Conservation (phyloP, 2,329 filamentous ascomycete genomes). For the Diplocarpon mali region DNA sequence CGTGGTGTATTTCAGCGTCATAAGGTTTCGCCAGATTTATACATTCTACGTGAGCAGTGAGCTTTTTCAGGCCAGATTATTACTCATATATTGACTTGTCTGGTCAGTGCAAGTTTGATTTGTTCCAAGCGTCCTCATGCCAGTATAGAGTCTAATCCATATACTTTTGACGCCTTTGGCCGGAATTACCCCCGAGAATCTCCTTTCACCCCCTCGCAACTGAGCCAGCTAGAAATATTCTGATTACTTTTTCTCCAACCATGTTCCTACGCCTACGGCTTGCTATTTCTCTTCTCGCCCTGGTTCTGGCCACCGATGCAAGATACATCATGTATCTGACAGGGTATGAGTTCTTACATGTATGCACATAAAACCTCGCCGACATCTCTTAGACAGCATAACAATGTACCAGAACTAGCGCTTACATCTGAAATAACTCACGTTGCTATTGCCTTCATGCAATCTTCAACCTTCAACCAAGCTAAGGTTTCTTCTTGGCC, state of each 20-base stretch:
- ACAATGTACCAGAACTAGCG: slow-evolving; percentile 22
- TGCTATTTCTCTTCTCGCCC: not conserved
- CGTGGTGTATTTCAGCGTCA: slow-evolving; percentile 2
- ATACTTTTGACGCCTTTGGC: too few species aligned
- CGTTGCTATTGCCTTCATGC: slow-evolving; percentile 47
- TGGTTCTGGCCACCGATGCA: slow-evolving; percentile 8
- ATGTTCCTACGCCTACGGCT: too few species aligned
- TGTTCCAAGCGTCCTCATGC: not conserved
- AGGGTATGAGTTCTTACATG: slow-evolving; percentile 10
- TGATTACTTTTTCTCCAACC: too few species aligned
- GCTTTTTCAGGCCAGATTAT: too few species aligned
- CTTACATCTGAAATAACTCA: slow-evolving; percentile 38
- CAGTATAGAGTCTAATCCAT: not conserved
- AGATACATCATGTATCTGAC: slow-evolving; percentile 24
- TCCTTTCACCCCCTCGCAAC: too few species aligned
- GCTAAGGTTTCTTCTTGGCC: slow-evolving; percentile 31
- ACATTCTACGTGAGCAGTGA: too few species aligned
- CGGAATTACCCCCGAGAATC: too few species aligned
- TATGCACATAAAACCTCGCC: not conserved
- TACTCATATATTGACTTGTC: too few species aligned
- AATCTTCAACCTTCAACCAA: slow-evolving; percentile 40
- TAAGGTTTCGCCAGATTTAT: too few species aligned
- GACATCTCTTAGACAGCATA: slow-evolving; percentile 24
- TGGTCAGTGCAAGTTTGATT: too few species aligned
- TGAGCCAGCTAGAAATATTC: too few species aligned